Evolutionary conservation across 768 basidiomycete genomes (phyloP).

Genomic region (Pleurotus platypus): DNA sequence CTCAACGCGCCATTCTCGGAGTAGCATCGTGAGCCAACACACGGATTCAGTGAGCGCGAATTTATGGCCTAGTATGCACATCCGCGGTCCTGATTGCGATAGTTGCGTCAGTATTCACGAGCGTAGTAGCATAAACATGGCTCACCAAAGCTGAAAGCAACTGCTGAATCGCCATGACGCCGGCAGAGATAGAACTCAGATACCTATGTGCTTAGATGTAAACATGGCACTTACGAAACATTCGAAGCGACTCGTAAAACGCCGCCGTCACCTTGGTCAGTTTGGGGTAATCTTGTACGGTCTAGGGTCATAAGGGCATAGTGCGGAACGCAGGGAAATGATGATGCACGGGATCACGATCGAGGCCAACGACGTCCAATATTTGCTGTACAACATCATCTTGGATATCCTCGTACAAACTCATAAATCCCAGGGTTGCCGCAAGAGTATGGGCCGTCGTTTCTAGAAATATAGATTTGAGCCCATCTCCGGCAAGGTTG

Average conservation of each 20-base stretch:
- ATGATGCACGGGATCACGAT: slow-evolving; percentile 28
- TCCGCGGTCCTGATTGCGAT: slow-evolving; percentile 28
- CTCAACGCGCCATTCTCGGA: slow-evolving; percentile 41
- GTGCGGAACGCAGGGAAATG: background rate
- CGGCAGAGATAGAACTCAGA: no score
- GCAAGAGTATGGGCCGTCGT: slow-evolving; percentile 49
- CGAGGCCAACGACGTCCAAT: slow-evolving; percentile 28
- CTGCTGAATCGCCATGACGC: slow-evolving; percentile 21
- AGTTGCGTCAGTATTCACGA: background rate
- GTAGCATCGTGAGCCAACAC: slow-evolving; percentile 34
- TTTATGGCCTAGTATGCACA: slow-evolving; percentile 35
- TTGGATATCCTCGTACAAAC: slow-evolving; percentile 43
- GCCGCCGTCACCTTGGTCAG: slow-evolving; percentile 38
- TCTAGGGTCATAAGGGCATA: slow-evolving; percentile 16
- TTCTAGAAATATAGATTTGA: slow-evolving; percentile 23
- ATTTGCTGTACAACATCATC: slow-evolving; percentile 45
- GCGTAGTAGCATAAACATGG: background rate
- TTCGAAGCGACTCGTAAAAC: slow-evolving; percentile 39
- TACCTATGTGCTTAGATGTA: no score
- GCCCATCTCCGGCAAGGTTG: background rate
- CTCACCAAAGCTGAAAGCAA: slow-evolving; percentile 25
- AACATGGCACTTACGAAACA: slow-evolving; percentile 36
- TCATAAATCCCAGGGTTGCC: slow-evolving; percentile 42
- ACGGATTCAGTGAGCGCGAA: slow-evolving; percentile 43
- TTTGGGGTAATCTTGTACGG: slow-evolving; percentile 35